Base-by-base conservation (phyloP, 305 asterid species). In the Vinca major region DNA sequence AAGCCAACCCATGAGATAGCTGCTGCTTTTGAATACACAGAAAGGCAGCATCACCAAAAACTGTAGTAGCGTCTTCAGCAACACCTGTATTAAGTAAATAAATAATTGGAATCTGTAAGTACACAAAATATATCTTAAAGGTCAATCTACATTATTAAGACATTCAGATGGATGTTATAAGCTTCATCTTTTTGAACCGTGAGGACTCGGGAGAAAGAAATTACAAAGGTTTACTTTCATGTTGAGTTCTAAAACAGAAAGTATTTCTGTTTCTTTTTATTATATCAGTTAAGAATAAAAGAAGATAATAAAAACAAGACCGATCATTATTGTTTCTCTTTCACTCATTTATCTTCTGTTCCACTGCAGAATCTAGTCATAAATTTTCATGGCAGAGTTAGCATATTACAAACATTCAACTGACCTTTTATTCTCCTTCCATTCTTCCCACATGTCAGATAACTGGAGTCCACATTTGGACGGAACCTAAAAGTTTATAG, bases 41-140 rank as follows among this genome's bases (percentile, higher is more conserved):
- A 71, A 86, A 84, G 85, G 95, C 91, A 68, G 86, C 86, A 72
- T 93, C 95, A 66, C 88, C 89, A 78, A 90, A 93, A 74, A 89
- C 95, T 74, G 79, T 70, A 75, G 80, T 79, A 73, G 98, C 97
- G 76, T 87, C 97, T 73, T 88, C 96, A 57, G 98, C 98, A 72
- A 85, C 93, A 77, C 98, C 98, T 92, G 89, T 72, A 75, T 45
- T 8, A 48, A 48, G 12, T 12, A 12, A 48, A 48, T 48, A 6
- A 45, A 6, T 45, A 45, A 45, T 48, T 48, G 10, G 7, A 48
- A 49, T 13, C 13, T 49, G 17, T 17, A 14, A 14, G 53, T 13
- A 12, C 14, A 10, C 13, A 11, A 49, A 49, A 5, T 2, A 3
- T 1, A 49, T 49, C 51, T 49, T 13, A 5, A 11, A 49, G 53